Conservation (phyloP, 495 filamentous ascomycete species). For the Penicillium daleae region DNA sequence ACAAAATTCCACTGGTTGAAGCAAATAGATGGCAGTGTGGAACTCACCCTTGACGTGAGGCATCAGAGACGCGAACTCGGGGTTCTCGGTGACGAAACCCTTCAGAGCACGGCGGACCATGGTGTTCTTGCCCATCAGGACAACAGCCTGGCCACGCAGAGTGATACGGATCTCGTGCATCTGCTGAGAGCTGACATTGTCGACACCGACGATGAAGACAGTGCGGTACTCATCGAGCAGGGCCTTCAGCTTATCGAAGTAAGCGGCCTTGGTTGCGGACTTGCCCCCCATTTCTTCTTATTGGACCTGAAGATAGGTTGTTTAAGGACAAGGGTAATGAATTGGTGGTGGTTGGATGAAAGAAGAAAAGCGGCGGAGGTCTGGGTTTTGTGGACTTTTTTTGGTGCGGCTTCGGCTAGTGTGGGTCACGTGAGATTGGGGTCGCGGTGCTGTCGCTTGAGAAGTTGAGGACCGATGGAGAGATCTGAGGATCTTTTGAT, state of each 20-base stretch:
- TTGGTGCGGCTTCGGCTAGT: conserved; percentile 41
- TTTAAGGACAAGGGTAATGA: conserved; percentile 90
- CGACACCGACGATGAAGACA: conserved; percentile 95
- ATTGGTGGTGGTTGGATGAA: conserved; percentile 38
- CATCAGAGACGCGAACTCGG: conserved; percentile 96
- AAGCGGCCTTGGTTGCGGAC: conserved; percentile 88
- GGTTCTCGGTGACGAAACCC: conserved; percentile 87
- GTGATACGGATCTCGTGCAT: conserved; percentile 99
- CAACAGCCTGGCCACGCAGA: conserved; percentile 85
- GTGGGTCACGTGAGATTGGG: conserved; percentile 41
- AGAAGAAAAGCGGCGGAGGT: conserved; percentile 15
- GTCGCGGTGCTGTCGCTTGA: conserved; percentile 8
- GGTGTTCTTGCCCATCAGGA: conserved; percentile 99
- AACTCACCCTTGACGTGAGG: conserved; percentile 82
- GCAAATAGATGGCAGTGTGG: background rate
- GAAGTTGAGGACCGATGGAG: conserved; percentile 16
- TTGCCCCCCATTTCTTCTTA: conserved; percentile 99
- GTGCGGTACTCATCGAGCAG: conserved; percentile 89
- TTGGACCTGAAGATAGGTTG: conserved; percentile 83
- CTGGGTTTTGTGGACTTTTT: conserved; percentile 38
- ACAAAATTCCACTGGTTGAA: background rate
- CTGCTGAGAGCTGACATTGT: conserved; percentile 99
- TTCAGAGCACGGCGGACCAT: conserved; percentile 99
- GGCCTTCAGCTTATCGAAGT: conserved; percentile 98
- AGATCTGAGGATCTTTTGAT: conserved; percentile 6